phyloP scores from a whole-genome alignment of 441 rosid species.

The Brassica balearica region DNA sequence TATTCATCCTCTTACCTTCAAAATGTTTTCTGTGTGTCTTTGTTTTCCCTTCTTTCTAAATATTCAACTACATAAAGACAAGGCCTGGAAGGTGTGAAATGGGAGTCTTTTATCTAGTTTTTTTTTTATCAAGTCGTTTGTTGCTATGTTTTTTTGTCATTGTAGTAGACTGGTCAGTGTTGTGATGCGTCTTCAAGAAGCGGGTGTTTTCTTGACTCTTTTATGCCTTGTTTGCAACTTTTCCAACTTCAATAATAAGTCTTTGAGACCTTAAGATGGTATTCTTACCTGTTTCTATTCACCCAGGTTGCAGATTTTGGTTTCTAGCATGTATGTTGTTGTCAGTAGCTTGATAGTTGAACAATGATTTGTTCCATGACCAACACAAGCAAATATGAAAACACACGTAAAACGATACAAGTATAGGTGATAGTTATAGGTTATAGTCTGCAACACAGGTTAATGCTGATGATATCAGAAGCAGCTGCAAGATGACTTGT shows the following conservation, averaged over 20 bases:
- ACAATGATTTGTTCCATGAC: constrained; percentile 16
- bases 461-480: constrained; percentile 48
- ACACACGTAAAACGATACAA: constrained; percentile 10
- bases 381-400: constrained; percentile 21
- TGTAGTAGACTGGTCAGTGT: constrained; percentile 32
- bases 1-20: too few relatives aligned
- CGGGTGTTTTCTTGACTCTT: constrained; percentile 20
- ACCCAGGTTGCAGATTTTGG: constrained; percentile 4
- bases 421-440: background rate
- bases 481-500: constrained; percentile 63
- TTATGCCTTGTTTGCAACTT: constrained; percentile 20
- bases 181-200: constrained; percentile 29
- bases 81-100: constrained; percentile 24
- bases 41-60: constrained; percentile 4
- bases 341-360: constrained; percentile 14
- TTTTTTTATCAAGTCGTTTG: constrained; percentile 29
- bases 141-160: constrained; percentile 8
- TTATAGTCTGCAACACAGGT: constrained; percentile 11
- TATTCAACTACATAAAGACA: constrained; percentile 25
- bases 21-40: too few relatives aligned
- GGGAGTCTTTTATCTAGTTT: background rate
- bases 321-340: background rate
- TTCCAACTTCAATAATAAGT: constrained; percentile 29
- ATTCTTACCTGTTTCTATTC: background rate
- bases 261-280: constrained; percentile 13